Evolutionary conservation across 2,329 filamentous ascomycete genomes (phyloP).

Genomic region (Colletotrichum coccodes): DNA sequence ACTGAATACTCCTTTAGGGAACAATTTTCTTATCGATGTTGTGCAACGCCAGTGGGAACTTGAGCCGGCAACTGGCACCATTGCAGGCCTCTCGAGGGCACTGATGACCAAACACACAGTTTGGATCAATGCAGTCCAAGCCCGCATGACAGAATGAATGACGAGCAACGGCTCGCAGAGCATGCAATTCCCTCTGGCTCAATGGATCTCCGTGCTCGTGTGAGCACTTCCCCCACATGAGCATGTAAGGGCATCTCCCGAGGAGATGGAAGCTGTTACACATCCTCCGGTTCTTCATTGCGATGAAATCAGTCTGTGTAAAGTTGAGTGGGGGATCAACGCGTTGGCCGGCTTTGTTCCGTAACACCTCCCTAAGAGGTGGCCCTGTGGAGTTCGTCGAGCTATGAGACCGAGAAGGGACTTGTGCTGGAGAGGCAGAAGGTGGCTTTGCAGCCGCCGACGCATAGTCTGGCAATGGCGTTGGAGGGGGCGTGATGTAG

Average conservation of each 20-base stretch:
- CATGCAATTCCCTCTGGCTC: constrained; percentile 35
- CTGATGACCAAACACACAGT: constrained; percentile 37
- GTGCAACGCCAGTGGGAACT: constrained; percentile 35
- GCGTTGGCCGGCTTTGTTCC: constrained; percentile 40
- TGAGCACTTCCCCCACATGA: constrained; percentile 34
- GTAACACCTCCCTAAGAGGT: constrained; percentile 16
- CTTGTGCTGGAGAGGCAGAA: not conserved
- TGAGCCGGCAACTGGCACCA: constrained; percentile 20
- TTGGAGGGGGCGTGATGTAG: constrained; percentile 35
- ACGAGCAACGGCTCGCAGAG: constrained; percentile 43
- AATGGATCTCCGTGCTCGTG: constrained; percentile 40
- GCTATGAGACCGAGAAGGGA: not conserved
- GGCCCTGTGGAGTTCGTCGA: not conserved
- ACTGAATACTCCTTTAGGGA: too few relatives aligned
- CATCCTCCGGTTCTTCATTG: constrained; percentile 41
- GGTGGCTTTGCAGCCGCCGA: constrained; percentile 27
- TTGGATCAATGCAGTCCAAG: constrained; percentile 38
- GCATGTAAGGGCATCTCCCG: constrained; percentile 34
- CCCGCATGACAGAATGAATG: constrained; percentile 40
- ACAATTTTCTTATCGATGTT: constrained; percentile 28
- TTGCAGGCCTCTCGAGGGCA: constrained; percentile 34
- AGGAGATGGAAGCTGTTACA: constrained; percentile 47
- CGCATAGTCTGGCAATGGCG: constrained; percentile 34
- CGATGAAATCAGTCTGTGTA: constrained; percentile 33
- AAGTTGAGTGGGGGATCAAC: constrained; percentile 40